Conservation (phyloP, 148 eudicot species). For the Cornus kousa region DNA sequence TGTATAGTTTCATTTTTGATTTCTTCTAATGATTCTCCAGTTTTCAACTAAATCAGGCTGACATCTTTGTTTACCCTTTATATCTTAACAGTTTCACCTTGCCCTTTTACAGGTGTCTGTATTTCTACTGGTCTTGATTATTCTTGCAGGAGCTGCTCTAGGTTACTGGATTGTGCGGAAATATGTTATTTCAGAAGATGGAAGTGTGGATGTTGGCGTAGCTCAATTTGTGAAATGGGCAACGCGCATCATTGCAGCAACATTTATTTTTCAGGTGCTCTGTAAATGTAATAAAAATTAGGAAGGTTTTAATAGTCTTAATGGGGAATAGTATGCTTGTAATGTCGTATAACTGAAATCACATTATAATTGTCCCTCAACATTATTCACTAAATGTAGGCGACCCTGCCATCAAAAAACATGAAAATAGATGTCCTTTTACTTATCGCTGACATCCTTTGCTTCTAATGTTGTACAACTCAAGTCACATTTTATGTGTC, state of each 20-base stretch:
- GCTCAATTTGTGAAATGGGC: slow-evolving; percentile 91
- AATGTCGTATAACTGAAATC: neutral
- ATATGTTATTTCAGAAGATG: slow-evolving; percentile 82
- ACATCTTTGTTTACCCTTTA: neutral
- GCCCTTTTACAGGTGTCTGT: slow-evolving; percentile 56
- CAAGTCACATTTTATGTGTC: neutral
- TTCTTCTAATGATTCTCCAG: neutral
- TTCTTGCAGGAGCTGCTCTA: slow-evolving; percentile 82
- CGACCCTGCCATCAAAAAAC: neutral
- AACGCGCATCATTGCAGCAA: slow-evolving; percentile 63
- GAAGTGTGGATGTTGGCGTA: slow-evolving; percentile 75
- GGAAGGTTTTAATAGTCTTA: too few relatives aligned
- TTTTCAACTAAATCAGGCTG: neutral
- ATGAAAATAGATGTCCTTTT: too few relatives aligned
- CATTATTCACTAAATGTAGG: neutral
- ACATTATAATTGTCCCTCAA: neutral
- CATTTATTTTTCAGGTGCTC: slow-evolving; percentile 69
- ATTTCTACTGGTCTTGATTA: slow-evolving; percentile 54
- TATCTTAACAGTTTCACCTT: slow-evolving; percentile 6
- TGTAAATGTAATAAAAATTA: neutral
- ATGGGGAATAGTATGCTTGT: neutral
- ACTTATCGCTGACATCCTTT: too few relatives aligned
- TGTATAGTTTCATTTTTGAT: neutral
- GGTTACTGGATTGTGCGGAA: slow-evolving; percentile 90
- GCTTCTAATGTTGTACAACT: too few relatives aligned